Conservation (phyloP, 345 rosid genomes). For the Lepidium sativum region DNA sequence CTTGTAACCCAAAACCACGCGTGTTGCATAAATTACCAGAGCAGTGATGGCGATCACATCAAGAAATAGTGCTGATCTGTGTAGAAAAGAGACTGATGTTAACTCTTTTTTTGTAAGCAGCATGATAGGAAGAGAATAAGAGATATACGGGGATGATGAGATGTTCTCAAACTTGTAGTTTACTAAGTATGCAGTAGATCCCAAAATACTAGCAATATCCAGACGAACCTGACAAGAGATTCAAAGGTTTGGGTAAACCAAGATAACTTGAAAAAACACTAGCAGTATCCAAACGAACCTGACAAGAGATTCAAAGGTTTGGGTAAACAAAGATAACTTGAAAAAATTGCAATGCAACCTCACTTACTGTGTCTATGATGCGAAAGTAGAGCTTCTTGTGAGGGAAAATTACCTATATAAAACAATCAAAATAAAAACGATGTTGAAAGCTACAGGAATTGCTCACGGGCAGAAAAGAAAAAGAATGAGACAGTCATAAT, state of each 20-base stretch:
- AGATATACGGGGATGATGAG: slow-evolving; percentile 70
- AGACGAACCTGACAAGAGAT: slow-evolving; percentile 66
- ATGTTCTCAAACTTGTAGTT: slow-evolving; percentile 93
- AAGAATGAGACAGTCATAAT: neutral
- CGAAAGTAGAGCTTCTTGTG: slow-evolving; percentile 93
- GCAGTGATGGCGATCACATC: slow-evolving; percentile 79
- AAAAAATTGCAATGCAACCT: slow-evolving; percentile 1
- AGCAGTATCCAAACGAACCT: slow-evolving; percentile 88
- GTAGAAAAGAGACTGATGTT: neutral
- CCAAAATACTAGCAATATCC: slow-evolving; percentile 76
- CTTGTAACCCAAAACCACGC: slow-evolving; percentile 91
- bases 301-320: slow-evolving; percentile 26
- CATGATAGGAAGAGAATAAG: neutral
- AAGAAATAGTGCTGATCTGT: slow-evolving; percentile 83
- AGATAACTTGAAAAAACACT: no score
- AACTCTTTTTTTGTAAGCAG: neutral
- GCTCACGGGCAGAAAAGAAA: neutral
- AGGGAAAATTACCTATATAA: slow-evolving; percentile 78
- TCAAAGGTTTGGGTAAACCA: no score
- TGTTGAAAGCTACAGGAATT: slow-evolving; percentile 11
- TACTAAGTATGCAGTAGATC: slow-evolving; percentile 77
- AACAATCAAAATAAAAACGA: slow-evolving; percentile 14
- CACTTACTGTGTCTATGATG: slow-evolving; percentile 84
- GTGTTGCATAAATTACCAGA: slow-evolving; percentile 66
- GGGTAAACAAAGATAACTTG: neutral